These are phyloP conservation scores for Ogataea henricii DNA, from an alignment of 805 yeast species.

Conservation along the genomic window DNA sequence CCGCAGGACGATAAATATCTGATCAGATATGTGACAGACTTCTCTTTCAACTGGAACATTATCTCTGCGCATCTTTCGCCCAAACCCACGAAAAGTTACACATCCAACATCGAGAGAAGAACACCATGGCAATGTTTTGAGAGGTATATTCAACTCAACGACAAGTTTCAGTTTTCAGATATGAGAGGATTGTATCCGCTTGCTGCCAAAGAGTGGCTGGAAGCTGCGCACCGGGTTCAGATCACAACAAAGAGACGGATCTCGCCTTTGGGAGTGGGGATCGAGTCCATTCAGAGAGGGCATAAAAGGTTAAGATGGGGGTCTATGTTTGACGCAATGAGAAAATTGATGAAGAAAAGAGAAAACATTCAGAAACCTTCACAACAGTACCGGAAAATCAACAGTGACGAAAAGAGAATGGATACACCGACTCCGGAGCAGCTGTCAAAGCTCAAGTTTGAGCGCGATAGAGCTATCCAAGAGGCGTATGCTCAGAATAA, in stretches of 20 bases:
- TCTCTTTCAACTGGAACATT: slow-evolving; percentile 89
- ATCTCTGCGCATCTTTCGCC: slow-evolving; percentile 79
- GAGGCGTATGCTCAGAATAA: slow-evolving; percentile 56
- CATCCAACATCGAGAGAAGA: slow-evolving; percentile 88
- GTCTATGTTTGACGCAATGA: slow-evolving; percentile 92
- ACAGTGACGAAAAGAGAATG: slow-evolving; percentile 32
- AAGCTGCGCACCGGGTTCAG: slow-evolving; percentile 86
- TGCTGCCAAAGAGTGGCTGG: slow-evolving; percentile 88
- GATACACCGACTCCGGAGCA: slow-evolving; percentile 83
- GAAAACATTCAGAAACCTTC: slow-evolving; percentile 72
- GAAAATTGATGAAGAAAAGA: slow-evolving; percentile 86
- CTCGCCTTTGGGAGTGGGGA: slow-evolving; percentile 90
- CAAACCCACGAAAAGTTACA: slow-evolving; percentile 65
- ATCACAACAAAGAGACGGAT: slow-evolving; percentile 85
- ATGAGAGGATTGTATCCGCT: slow-evolving; percentile 85
- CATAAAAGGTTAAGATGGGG: slow-evolving; percentile 93
- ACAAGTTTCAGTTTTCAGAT: slow-evolving; percentile 81
- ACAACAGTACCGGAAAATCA: slow-evolving; percentile 36
- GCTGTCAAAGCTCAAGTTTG: slow-evolving; percentile 77
- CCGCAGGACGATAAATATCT: slow-evolving; percentile 88
- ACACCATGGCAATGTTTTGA: slow-evolving; percentile 99
- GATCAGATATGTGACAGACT: slow-evolving; percentile 80
- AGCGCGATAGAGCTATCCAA: slow-evolving; percentile 82
- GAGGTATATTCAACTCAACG: slow-evolving; percentile 89
- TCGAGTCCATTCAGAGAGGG: slow-evolving; percentile 90